These are phyloP conservation scores for Trametes cingulata DNA, from an alignment of 768 basidiomycete species.

Conservation along the genomic window DNA sequence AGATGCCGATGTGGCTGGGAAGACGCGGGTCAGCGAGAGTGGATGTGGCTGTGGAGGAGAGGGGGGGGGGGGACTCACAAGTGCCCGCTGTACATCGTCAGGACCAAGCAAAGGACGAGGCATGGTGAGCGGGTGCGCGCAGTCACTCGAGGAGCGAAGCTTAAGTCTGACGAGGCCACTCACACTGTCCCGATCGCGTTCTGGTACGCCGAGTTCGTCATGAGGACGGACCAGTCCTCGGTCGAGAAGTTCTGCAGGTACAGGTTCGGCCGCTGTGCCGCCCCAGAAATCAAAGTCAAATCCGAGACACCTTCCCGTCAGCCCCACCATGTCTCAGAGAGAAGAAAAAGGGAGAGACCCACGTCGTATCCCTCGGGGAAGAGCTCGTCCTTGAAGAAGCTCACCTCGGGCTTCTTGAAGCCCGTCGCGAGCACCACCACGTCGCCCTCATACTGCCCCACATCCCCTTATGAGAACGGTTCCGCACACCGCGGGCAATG, in stretches of 20 bases:
- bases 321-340: too few species aligned
- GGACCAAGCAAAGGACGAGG: not conserved
- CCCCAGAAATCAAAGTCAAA: too few species aligned
- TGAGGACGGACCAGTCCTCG: constrained; percentile 52
- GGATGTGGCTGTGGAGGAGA: not conserved
- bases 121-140: not conserved
- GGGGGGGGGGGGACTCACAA: constrained; percentile 35
- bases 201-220: constrained; percentile 52
- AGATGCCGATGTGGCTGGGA: constrained; percentile 54
- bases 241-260: constrained; percentile 58
- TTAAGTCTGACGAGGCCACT: too few species aligned
- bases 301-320: too few species aligned
- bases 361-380: constrained; percentile 54
- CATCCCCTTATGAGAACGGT: not conserved
- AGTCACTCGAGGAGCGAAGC: too few species aligned
- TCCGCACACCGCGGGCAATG: too few species aligned
- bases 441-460: constrained; percentile 43
- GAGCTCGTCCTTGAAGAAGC: constrained; percentile 47
- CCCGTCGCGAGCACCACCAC: constrained; percentile 56
- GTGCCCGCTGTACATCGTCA: constrained; percentile 35
- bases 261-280: constrained; percentile 49
- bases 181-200: constrained; percentile 48
- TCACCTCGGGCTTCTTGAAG: constrained; percentile 46
- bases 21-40: not conserved
- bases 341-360: not conserved